Percentiles rank a stretch among this genome's conserved stretches.
Evolutionary conservation across 176 grass and related monocot species (phyloP).

Genomic region (Musa beccarii): DNA sequence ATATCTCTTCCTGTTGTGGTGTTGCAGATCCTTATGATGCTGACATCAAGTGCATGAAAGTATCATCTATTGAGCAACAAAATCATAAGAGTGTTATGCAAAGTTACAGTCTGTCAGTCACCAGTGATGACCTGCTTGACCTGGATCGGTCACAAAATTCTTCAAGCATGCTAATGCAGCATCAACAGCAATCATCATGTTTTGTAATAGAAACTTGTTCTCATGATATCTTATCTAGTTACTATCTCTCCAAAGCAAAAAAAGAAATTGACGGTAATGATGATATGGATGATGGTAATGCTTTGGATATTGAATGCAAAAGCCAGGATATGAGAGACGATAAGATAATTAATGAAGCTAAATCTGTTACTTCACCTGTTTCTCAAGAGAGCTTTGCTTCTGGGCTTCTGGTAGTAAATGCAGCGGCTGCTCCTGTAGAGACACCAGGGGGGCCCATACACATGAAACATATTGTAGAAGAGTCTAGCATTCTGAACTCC

Average conservation of each 20-base stretch:
- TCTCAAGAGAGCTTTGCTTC: constrained; percentile 30
- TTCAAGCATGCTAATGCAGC: neutral
- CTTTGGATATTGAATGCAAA: constrained; percentile 36
- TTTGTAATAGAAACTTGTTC: constrained; percentile 4
- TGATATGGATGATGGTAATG: constrained; percentile 34
- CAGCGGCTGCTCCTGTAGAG: constrained; percentile 13
- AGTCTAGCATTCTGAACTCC: constrained; percentile 25
- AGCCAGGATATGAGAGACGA: constrained; percentile 21
- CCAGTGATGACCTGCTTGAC: constrained; percentile 11
- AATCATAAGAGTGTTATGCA: constrained; percentile 1
- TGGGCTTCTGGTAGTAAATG: constrained; percentile 21
- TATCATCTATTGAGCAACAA: constrained; percentile 15
- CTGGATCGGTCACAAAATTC: constrained; percentile 1
- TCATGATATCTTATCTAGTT: neutral
- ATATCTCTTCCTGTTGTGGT: constrained; percentile 4
- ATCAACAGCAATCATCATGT: constrained; percentile 2
- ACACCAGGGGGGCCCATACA: constrained; percentile 15
- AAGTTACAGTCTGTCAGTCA: constrained; percentile 13
- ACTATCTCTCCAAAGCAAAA: neutral
- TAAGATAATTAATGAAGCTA: constrained; percentile 14
- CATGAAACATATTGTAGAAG: constrained; percentile 30
- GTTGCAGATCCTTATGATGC: constrained; percentile 14
- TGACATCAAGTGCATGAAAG: constrained; percentile 15
- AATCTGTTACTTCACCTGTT: constrained; percentile 16
- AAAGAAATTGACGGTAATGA: constrained; percentile 31